Evolutionary conservation across 139 green algal species (phyloP).

Genomic region (Diplosphaera chodatii): DNA sequence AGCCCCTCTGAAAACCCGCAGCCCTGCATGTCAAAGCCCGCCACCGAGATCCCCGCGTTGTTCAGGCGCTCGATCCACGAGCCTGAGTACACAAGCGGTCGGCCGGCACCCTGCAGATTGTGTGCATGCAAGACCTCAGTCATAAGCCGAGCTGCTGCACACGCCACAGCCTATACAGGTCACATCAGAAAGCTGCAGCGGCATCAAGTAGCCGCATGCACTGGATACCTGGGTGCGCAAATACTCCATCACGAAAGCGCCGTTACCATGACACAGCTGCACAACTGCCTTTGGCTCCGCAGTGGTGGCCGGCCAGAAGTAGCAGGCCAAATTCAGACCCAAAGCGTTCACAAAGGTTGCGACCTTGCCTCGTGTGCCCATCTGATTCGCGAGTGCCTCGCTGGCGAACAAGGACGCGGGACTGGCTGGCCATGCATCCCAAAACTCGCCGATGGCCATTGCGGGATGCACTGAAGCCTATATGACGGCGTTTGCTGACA

Average conservation of each 20-base stretch:
- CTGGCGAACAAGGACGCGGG: constrained; percentile 1
- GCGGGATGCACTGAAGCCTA: background rate
- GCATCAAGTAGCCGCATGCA: background rate
- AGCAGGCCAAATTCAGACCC: constrained; percentile 25
- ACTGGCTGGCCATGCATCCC: background rate
- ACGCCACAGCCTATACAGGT: background rate
- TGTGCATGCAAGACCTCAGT: constrained; percentile 1
- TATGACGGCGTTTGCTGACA: too few relatives aligned
- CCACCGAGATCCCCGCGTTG: constrained; percentile 44
- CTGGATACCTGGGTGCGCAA: constrained; percentile 27
- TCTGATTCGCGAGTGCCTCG: background rate
- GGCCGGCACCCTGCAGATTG: constrained; percentile 12
- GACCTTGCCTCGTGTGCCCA: constrained; percentile 22
- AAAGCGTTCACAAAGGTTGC: constrained; percentile 27
- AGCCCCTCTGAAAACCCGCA: constrained; percentile 48
- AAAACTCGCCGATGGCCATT: background rate
- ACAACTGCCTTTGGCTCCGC: constrained; percentile 31
- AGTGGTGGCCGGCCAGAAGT: constrained; percentile 54
- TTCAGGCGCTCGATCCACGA: constrained; percentile 66
- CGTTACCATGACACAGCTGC: constrained; percentile 55
- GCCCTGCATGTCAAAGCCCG: constrained; percentile 53
- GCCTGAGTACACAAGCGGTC: constrained; percentile 39
- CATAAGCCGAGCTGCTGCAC: background rate
- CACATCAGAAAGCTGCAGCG: background rate
- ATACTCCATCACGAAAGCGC: constrained; percentile 41